phyloP scores from a whole-genome alignment of 2,329 filamentous ascomycete genomes.

The Penicillium concentricum region DNA sequence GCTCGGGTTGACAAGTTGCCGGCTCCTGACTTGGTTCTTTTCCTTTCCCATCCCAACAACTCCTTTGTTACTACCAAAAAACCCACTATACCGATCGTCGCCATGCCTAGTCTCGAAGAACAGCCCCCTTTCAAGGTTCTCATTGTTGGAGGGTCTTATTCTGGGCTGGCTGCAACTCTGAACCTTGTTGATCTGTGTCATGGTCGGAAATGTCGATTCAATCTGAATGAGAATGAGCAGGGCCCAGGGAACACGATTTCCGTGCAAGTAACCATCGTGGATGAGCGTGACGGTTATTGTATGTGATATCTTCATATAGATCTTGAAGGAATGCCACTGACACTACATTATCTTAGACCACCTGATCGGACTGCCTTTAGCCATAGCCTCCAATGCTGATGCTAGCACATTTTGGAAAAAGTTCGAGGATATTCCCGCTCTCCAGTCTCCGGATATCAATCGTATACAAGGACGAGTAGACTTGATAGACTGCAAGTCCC shows the following conservation, averaged over 20 bases:
- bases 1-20: neutral
- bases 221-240: conserved; percentile 39
- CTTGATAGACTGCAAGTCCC: conserved; percentile 6
- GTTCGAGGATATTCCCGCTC: conserved; percentile 5
- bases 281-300: conserved; percentile 76
- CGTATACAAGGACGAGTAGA: conserved; percentile 4
- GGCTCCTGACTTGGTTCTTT: neutral
- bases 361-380: conserved; percentile 4
- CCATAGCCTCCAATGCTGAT: neutral
- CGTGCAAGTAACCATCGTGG: conserved; percentile 64
- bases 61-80: neutral
- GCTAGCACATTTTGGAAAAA: conserved; percentile 6
- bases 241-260: conserved; percentile 42
- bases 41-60: neutral
- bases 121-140: conserved; percentile 53
- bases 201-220: conserved; percentile 36
- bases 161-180: conserved; percentile 63
- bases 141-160: conserved; percentile 70
- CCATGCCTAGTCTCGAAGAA: conserved; percentile 17
- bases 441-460: conserved; percentile 3
- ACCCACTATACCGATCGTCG: neutral
- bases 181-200: conserved; percentile 66
- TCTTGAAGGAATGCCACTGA: neutral
- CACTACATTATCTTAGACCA: neutral
- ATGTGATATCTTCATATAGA: conserved; percentile 32